Evolutionary conservation across 306 rosid genomes (phyloP).

Genomic region (Adenanthera pavonina): DNA sequence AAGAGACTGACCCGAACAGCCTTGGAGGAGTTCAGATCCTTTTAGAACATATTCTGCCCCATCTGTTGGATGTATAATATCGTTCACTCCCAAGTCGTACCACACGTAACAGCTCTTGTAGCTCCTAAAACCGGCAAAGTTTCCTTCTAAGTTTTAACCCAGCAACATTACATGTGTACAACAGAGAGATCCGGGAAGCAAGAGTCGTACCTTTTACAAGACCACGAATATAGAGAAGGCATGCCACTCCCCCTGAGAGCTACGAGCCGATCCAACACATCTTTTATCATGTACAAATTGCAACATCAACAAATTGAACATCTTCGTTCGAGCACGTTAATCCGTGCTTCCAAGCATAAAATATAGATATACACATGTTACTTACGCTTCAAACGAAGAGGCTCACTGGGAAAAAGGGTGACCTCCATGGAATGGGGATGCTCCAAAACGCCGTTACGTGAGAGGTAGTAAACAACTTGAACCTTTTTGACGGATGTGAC

Average conservation of each 20-base stretch:
- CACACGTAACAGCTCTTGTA: constrained; percentile 86
- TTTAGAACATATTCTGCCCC: constrained; percentile 83
- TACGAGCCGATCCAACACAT: constrained; percentile 73
- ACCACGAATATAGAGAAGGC: constrained; percentile 89
- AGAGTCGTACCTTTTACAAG: constrained; percentile 69
- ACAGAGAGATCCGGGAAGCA: neutral
- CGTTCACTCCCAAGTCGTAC: constrained; percentile 75
- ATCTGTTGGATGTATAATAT: constrained; percentile 67
- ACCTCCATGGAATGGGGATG: constrained; percentile 76
- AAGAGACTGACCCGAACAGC: constrained; percentile 51
- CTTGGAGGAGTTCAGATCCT: constrained; percentile 74
- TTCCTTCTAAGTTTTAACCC: too few relatives aligned
- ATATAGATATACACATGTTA: neutral
- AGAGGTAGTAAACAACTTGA: constrained; percentile 15
- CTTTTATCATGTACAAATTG: constrained; percentile 33
- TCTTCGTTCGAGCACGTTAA: neutral
- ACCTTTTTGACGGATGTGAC: constrained; percentile 46
- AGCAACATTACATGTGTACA: neutral
- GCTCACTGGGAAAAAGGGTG: constrained; percentile 60
- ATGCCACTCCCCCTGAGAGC: constrained; percentile 80
- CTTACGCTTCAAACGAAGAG: constrained; percentile 77
- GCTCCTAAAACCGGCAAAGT: constrained; percentile 50
- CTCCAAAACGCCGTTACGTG: constrained; percentile 13
- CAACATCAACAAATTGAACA: neutral
- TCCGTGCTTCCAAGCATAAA: neutral